A percentile compares a stretch with the other conserved stretches of the same genome.
Evolutionary conservation across 345 rosid species (phyloP).

Genomic region (Adansonia digitata): DNA sequence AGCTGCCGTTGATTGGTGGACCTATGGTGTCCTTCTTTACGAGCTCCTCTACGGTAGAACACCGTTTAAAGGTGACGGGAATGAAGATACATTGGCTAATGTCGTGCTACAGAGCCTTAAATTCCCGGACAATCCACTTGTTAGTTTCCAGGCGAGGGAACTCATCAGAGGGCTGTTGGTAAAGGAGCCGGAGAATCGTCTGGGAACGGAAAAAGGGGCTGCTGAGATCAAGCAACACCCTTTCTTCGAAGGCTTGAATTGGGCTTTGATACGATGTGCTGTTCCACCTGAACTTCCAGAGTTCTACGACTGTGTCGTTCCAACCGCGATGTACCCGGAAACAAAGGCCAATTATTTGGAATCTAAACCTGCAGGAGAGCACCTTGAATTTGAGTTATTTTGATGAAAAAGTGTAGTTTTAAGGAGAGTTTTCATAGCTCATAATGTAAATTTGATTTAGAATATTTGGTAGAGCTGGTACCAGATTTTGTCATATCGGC

Average conservation of each 20-base stretch:
- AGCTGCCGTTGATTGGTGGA: constrained; percentile 99
- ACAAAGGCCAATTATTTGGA: constrained; percentile 48
- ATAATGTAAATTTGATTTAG: constrained; percentile 29
- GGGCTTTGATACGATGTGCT: constrained; percentile 88
- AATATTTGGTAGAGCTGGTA: constrained; percentile 3
- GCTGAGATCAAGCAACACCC: constrained; percentile 92
- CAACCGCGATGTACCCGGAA: constrained; percentile 25
- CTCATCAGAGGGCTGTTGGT: constrained; percentile 63
- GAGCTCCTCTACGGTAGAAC: constrained; percentile 86
- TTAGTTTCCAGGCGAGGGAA: constrained; percentile 79
- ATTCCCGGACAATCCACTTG: constrained; percentile 72
- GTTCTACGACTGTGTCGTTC: constrained; percentile 39
- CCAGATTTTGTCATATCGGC: constrained; percentile 29
- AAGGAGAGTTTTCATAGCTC: constrained; percentile 6
- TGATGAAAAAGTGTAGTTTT: constrained; percentile 21
- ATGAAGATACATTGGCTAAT: constrained; percentile 80
- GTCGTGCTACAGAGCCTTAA: constrained; percentile 62
- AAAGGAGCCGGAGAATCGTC: constrained; percentile 76
- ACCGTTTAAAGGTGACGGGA: constrained; percentile 75
- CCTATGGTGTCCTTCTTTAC: constrained; percentile 73
- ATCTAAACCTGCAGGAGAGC: constrained; percentile 67
- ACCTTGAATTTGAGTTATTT: constrained; percentile 84
- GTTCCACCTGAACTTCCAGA: constrained; percentile 80
- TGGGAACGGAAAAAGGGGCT: constrained; percentile 75
- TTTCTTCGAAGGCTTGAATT: constrained; percentile 79